Evolutionary conservation across 208 protist species (phyloP).

Genomic region (Leishmania amazonensis): DNA sequence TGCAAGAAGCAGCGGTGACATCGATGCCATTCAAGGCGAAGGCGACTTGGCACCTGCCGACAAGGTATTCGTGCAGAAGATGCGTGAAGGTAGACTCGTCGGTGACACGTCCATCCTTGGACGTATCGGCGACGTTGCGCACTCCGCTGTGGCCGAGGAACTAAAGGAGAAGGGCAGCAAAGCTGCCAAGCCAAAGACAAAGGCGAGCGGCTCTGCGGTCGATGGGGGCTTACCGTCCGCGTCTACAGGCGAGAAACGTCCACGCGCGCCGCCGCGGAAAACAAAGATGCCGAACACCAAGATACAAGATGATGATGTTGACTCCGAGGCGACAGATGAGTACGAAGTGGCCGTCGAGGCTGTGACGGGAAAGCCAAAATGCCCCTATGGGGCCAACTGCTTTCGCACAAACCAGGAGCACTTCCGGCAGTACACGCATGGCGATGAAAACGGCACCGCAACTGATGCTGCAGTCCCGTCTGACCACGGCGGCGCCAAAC

Average conservation of each 20-base stretch:
- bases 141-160: slow-evolving; percentile 42
- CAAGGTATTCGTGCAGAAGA: slow-evolving; percentile 51
- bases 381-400: slow-evolving; percentile 70
- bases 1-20: slow-evolving; percentile 47
- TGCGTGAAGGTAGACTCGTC: slow-evolving; percentile 66
- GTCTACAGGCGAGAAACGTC: slow-evolving; percentile 14
- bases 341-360: slow-evolving; percentile 63
- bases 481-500: not conserved
- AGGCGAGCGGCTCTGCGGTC: slow-evolving; percentile 9
- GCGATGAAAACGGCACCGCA: slow-evolving; percentile 13
- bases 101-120: slow-evolving; percentile 49
- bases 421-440: slow-evolving; percentile 67
- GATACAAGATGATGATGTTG: slow-evolving; percentile 30
- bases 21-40: slow-evolving; percentile 70
- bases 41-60: slow-evolving; percentile 62
- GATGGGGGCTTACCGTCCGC: not conserved
- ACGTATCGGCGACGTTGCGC: slow-evolving; percentile 67
- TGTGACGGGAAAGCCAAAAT: slow-evolving; percentile 42
- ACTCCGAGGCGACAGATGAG: slow-evolving; percentile 75
- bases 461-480: not conserved
- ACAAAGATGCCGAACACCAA: slow-evolving; percentile 10
- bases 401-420: slow-evolving; percentile 70
- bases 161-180: slow-evolving; percentile 29
- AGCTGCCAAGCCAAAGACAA: slow-evolving; percentile 19
- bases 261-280: slow-evolving; percentile 17